Percentiles rank a stretch among this genome's conserved stretches.
These are phyloP conservation scores for Ophiostoma montium DNA, from an alignment of 2,329 filamentous ascomycete species.

Conservation along the genomic window DNA sequence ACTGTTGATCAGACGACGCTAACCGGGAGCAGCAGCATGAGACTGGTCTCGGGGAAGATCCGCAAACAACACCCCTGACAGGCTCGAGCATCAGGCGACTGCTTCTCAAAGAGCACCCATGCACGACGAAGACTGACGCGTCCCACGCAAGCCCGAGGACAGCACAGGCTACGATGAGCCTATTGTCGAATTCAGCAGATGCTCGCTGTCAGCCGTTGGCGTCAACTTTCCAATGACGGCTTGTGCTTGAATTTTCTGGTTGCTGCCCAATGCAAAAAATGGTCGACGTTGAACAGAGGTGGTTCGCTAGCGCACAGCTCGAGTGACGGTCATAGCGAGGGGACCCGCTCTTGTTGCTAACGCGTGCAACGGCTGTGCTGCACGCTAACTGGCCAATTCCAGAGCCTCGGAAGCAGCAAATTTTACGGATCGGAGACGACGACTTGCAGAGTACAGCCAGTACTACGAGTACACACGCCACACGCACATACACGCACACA, in stretches of 20 bases:
- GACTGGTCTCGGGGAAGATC: slow-evolving; percentile 6
- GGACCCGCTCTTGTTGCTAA: slow-evolving; percentile 5
- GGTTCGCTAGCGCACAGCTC: not conserved
- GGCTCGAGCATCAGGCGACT: slow-evolving; percentile 5
- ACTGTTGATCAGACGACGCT: not conserved
- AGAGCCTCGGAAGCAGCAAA: not conserved
- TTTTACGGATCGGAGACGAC: not conserved
- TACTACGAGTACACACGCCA: not conserved
- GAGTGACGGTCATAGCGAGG: not conserved
- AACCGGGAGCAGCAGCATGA: slow-evolving; percentile 3
- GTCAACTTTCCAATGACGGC: too few species aligned
- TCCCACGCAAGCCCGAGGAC: too few species aligned
- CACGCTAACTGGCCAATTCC: slow-evolving; percentile 11
- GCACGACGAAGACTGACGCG: too few species aligned
- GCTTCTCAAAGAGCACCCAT: too few species aligned
- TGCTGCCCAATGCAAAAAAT: too few species aligned
- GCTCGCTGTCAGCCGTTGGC: too few species aligned
- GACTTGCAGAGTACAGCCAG: not conserved
- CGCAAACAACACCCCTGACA: slow-evolving; percentile 3
- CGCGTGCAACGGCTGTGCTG: not conserved
- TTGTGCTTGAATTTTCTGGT: too few species aligned
- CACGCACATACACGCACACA: not conserved
- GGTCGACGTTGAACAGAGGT: not conserved
- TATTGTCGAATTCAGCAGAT: too few species aligned
- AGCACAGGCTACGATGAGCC: too few species aligned